phyloP scores from a whole-genome alignment of 106 monocot species.

The Agapanthus africanus region DNA sequence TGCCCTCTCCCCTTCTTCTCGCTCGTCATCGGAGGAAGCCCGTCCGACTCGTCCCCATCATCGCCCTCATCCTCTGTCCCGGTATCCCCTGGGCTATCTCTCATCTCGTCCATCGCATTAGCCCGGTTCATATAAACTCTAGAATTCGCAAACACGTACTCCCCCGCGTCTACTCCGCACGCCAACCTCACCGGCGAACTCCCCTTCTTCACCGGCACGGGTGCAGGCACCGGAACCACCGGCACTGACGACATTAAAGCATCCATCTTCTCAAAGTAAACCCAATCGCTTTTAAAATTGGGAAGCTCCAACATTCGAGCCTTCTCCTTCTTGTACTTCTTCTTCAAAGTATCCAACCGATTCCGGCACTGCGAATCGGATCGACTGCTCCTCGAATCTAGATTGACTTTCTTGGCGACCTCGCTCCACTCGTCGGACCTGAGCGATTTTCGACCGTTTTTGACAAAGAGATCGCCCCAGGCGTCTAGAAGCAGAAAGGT shows the following conservation, averaged over 20 bases:
- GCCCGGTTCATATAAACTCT: conserved; percentile 27
- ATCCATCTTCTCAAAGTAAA: conserved; percentile 80
- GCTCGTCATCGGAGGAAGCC: conserved; percentile 31
- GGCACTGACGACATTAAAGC: conserved; percentile 40
- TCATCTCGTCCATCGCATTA: conserved; percentile 40
- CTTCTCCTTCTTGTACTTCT: conserved; percentile 97
- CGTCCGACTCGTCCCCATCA: conserved; percentile 38
- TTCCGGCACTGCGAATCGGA: conserved; percentile 75
- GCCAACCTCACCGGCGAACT: conserved; percentile 28
- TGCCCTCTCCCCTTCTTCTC: conserved; percentile 7
- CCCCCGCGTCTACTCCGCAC: conserved; percentile 57
- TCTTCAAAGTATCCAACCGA: conserved; percentile 75
- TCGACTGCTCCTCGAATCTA: conserved; percentile 25
- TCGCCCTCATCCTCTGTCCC: conserved; percentile 34
- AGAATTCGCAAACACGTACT: conserved; percentile 44
- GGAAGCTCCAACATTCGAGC: conserved; percentile 20
- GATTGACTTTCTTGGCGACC: conserved; percentile 65
- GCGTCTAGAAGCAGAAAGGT: conserved; percentile 80
- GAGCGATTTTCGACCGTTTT: conserved; percentile 67
- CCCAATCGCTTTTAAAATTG: conserved; percentile 41
- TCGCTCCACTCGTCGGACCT: conserved; percentile 85
- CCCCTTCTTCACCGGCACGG: too few relatives aligned
- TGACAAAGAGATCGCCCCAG: conserved; percentile 73
- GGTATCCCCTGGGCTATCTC: conserved; percentile 53
- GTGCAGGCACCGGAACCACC: conserved; percentile 4